A percentile compares a stretch with the other conserved stretches of the same genome.
Conservation (phyloP, 2,329 filamentous ascomycete genomes). For the Stachybotrys chlorohalonatus region DNA sequence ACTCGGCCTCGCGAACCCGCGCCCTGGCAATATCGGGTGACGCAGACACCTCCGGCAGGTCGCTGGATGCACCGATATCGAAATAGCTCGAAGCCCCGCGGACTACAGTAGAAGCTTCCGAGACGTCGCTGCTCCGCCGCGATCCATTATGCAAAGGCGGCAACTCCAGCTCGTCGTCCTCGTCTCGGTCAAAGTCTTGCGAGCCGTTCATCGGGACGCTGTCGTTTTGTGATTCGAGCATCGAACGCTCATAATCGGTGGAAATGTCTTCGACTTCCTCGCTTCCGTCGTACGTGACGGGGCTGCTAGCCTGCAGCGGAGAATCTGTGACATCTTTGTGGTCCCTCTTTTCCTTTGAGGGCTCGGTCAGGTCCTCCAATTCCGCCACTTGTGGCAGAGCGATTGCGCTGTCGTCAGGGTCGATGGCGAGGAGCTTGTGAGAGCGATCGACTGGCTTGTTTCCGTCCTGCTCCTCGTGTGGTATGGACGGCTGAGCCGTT, state of each 20-base stretch:
- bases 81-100: conserved; percentile 28
- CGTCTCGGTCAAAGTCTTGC: conserved; percentile 6
- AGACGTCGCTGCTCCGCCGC: conserved; percentile 21
- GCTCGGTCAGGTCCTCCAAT: not conserved
- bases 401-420: not conserved
- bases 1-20: conserved; percentile 20
- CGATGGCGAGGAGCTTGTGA: not conserved
- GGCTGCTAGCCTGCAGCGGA: not conserved
- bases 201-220: conserved; percentile 3
- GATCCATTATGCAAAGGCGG: conserved; percentile 22
- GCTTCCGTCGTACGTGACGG: not conserved
- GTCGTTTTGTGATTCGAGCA: not conserved
- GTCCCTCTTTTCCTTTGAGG: conserved; percentile 1
- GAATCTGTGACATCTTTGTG: not conserved
- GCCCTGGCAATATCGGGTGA: conserved; percentile 25
- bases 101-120: conserved; percentile 28
- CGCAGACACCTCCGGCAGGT: conserved; percentile 31
- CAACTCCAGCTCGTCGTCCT: conserved; percentile 23
- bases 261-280: not conserved
- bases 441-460: not conserved
- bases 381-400: not conserved
- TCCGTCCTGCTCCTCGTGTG: not conserved
- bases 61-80: conserved; percentile 28
- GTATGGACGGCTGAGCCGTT: conserved; percentile 10
- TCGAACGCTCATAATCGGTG: not conserved